Conservation (phyloP, 2,329 filamentous ascomycete species). For the Hypoxylon sp. region DNA sequence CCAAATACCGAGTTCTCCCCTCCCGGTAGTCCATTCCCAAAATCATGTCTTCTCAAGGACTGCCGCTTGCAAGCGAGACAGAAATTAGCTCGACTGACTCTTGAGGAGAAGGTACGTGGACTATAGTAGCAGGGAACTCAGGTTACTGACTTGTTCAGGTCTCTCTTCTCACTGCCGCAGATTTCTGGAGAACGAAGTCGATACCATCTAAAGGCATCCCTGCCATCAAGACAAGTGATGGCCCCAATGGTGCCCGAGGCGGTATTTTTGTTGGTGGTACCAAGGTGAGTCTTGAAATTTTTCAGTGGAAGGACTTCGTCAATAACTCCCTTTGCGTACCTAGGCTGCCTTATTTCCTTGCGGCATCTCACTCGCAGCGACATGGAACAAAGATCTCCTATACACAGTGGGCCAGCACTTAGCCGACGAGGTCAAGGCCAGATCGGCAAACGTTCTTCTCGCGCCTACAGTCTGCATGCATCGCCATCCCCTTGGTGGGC, state of each 20-base stretch:
- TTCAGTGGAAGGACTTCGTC: not conserved
- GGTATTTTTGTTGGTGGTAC: constrained; percentile 76
- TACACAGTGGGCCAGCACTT: constrained; percentile 77
- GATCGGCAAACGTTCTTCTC: constrained; percentile 78
- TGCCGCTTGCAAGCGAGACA: constrained; percentile 58
- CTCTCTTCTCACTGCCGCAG: constrained; percentile 69
- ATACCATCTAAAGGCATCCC: constrained; percentile 73
- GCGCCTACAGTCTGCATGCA: constrained; percentile 86
- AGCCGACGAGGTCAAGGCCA: constrained; percentile 77
- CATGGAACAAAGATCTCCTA: constrained; percentile 80
- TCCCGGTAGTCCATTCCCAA: constrained; percentile 57
- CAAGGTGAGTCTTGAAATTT: constrained; percentile 57
- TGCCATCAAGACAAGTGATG: constrained; percentile 74
- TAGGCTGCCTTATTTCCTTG: constrained; percentile 85
- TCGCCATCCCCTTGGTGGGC: constrained; percentile 82
- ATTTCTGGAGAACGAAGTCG: constrained; percentile 77
- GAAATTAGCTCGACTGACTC: constrained; percentile 63
- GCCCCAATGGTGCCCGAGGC: constrained; percentile 76
- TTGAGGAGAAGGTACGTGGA: constrained; percentile 67
- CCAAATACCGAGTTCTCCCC: constrained; percentile 64
- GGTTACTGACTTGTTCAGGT: constrained; percentile 56
- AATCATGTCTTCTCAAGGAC: constrained; percentile 52
- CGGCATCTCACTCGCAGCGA: constrained; percentile 80
- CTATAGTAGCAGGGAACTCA: not conserved
- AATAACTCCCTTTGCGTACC: constrained; percentile 25